Evolutionary conservation across 495 filamentous ascomycete genomes (phyloP).

Genomic region (Apodospora peruviana): DNA sequence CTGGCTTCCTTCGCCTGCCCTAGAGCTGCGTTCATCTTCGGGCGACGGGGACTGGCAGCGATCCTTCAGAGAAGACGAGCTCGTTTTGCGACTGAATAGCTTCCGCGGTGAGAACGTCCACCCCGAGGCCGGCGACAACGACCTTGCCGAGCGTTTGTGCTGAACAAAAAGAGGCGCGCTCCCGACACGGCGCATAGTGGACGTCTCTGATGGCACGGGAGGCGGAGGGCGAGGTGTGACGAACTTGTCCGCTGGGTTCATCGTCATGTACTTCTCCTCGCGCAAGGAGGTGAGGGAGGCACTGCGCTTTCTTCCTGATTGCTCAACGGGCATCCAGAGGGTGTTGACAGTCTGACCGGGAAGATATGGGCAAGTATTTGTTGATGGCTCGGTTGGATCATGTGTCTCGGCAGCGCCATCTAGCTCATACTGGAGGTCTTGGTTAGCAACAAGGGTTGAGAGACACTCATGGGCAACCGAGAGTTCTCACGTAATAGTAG

Average conservation of each 20-base stretch:
- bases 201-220: slow-evolving; percentile 39
- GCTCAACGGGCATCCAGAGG: slow-evolving; percentile 70
- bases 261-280: slow-evolving; percentile 56
- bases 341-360: slow-evolving; percentile 83
- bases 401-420: slow-evolving; percentile 69
- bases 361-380: slow-evolving; percentile 75
- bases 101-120: slow-evolving; percentile 39
- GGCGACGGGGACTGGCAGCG: not conserved
- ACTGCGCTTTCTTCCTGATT: slow-evolving; percentile 44
- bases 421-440: slow-evolving; percentile 60
- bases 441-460: slow-evolving; percentile 15
- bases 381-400: slow-evolving; percentile 63
- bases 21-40: slow-evolving; percentile 24
- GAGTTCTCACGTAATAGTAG: slow-evolving; percentile 78
- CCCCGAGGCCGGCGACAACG: slow-evolving; percentile 38
- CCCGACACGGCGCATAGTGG: slow-evolving; percentile 40
- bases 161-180: slow-evolving; percentile 51
- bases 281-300: slow-evolving; percentile 45
- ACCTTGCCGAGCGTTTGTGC: slow-evolving; percentile 42
- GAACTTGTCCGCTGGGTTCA: slow-evolving; percentile 74
- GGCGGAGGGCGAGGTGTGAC: slow-evolving; percentile 61
- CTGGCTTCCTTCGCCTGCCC: slow-evolving; percentile 31
- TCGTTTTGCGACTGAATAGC: slow-evolving; percentile 34
- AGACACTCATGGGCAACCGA: not conserved
- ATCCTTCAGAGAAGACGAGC: slow-evolving; percentile 24